Base-by-base conservation (phyloP, 306 rosid genomes). In the Cotoneaster glaucophyllus region DNA sequence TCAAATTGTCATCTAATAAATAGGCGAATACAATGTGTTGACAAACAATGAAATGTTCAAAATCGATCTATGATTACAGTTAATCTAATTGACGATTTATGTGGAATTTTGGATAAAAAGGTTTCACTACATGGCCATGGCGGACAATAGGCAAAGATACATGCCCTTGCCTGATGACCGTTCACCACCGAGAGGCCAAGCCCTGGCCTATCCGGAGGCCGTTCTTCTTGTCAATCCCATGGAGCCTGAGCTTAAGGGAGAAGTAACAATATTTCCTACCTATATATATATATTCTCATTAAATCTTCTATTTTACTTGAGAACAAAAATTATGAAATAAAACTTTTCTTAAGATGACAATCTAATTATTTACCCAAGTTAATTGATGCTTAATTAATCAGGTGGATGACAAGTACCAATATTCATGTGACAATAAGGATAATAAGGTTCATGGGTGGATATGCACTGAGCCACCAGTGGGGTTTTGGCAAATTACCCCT, bases 321-420 rank as follows among this genome's bases (percentile, higher is more conserved):
- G 54, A 2, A 50, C n/a, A 15, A 12, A 45, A 50, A 50, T 1
- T 5, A 17, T 50, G 41, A 25, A 58, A 22, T 11, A 24, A 0
- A 58, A n/a, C 22, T 10, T 8, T 52, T 19, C 1, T 56, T 2
- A n/a, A 3, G 62, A 56, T 56, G 6, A 56, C 22, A 56, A 56
- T 10, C 62, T 56, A 19, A 56, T 56, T 6, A n/a, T 6, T n/a
- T 56, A 0, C 31, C 32, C 9, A 0, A 0, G 2, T 2, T 64
- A 1, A 21, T 71, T 64, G 34, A 43, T n/a, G 52, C 74, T 39
- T 53, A 34, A 29, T 37, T 12, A 34, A 69, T 34, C 62, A 85
- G 89, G 86, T 85, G 17, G 89, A 85, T 70, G 89, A 85, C 74
- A 85, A 85, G 59, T 85, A 82, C 39, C 85, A 82, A 45, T 85